Percentiles rank a stretch among this genome's conserved stretches.
These are phyloP conservation scores for Komagataea norvegica DNA, from an alignment of 1,139 yeast genomes.

Conservation along the genomic window DNA sequence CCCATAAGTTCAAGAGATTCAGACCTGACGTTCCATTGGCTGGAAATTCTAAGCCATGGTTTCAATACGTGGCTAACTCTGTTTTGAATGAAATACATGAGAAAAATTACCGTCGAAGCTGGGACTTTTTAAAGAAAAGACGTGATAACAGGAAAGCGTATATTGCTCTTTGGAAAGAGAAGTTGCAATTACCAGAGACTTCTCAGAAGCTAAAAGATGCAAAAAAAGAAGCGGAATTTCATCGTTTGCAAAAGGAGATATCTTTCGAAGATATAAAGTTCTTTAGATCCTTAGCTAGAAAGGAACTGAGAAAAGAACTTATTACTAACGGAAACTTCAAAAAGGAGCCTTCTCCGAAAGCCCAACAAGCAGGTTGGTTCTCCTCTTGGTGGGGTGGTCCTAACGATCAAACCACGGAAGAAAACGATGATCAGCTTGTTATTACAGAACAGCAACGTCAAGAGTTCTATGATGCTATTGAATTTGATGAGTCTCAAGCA, in stretches of 20 bases:
- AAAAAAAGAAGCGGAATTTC: slow-evolving; percentile 39
- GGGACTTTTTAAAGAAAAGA: slow-evolving; percentile 74
- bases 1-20: slow-evolving; percentile 65
- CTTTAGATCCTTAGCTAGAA: slow-evolving; percentile 75
- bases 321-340: slow-evolving; percentile 15
- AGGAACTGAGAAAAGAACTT: slow-evolving; percentile 55
- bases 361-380: slow-evolving; percentile 45
- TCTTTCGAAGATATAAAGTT: slow-evolving; percentile 77
- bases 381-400: slow-evolving; percentile 54
- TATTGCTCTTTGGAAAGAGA: slow-evolving; percentile 62
- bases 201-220: slow-evolving; percentile 26
- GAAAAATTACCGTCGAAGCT: slow-evolving; percentile 75
- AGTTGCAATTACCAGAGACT: slow-evolving; percentile 34
- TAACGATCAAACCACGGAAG: slow-evolving; percentile 17
- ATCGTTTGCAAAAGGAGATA: slow-evolving; percentile 53
- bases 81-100: slow-evolving; percentile 79
- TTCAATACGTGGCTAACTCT: slow-evolving; percentile 69
- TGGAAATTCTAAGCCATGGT: slow-evolving; percentile 79
- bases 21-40: slow-evolving; percentile 59
- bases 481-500: slow-evolving; percentile 69
- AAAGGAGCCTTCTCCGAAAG: slow-evolving; percentile 16
- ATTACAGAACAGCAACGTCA: slow-evolving; percentile 67
- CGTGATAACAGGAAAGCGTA: slow-evolving; percentile 70
- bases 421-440: slow-evolving; percentile 30
- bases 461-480: slow-evolving; percentile 91